Evolutionary conservation across 2,329 filamentous ascomycete species (phyloP).

Genomic region (Cercospora canescens): DNA sequence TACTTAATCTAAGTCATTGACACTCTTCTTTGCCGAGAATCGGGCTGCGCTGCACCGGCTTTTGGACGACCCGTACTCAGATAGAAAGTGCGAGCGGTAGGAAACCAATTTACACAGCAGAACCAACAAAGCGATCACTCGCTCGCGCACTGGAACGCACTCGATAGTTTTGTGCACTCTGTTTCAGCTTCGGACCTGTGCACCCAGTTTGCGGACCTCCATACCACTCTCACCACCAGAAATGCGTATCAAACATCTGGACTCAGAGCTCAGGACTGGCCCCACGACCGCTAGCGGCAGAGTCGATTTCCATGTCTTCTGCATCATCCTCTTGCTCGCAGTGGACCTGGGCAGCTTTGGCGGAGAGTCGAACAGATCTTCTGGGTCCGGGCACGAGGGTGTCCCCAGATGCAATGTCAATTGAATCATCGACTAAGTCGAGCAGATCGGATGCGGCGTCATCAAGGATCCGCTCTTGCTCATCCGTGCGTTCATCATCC

Average conservation of each 20-base stretch:
- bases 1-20: too few relatives aligned
- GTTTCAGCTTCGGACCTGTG: background rate
- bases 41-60: too few relatives aligned
- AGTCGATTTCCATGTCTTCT: background rate
- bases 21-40: too few relatives aligned
- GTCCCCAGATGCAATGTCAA: background rate
- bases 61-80: too few relatives aligned
- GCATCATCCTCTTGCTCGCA: background rate
- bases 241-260: background rate
- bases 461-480: background rate
- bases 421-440: background rate
- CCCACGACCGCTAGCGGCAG: background rate
- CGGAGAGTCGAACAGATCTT: slow-evolving; percentile 5
- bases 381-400: background rate
- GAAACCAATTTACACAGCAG: too few relatives aligned
- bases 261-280: slow-evolving; percentile 1
- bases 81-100: too few relatives aligned
- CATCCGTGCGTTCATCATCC: background rate
- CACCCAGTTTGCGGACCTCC: background rate
- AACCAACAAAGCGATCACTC: too few relatives aligned
- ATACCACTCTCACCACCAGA: background rate
- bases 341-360: background rate
- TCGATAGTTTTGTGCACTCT: too few relatives aligned
- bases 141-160: too few relatives aligned
- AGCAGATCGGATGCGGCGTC: background rate